These are phyloP conservation scores for Melanopsichium pennsylvanicum DNA, from an alignment of 1,284 basidiomycete genomes.

Conservation along the genomic window DNA sequence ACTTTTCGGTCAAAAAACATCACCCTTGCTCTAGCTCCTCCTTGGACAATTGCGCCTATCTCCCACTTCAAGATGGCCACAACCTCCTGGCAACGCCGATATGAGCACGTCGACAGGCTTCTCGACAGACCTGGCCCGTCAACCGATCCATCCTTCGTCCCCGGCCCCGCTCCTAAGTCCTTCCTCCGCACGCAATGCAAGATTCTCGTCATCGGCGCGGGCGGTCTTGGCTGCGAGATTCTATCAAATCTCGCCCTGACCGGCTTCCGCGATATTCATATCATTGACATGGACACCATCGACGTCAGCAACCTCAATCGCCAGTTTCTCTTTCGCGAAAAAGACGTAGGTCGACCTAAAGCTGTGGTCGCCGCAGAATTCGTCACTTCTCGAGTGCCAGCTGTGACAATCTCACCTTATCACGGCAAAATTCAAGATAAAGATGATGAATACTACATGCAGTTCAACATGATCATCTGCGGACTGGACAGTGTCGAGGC, in stretches of 20 bases:
- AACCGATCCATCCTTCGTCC: constrained; percentile 51
- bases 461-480: constrained; percentile 95
- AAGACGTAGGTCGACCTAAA: constrained; percentile 93
- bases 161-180: constrained; percentile 74
- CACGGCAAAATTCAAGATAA: constrained; percentile 99
- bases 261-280: constrained; percentile 97
- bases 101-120: constrained; percentile 70
- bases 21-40: neutral
- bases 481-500: constrained; percentile 89
- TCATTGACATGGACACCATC: constrained; percentile 99
- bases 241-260: constrained; percentile 68
- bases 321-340: constrained; percentile 91
- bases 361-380: constrained; percentile 87
- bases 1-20: neutral
- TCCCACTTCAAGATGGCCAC: neutral
- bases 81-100: constrained; percentile 12
- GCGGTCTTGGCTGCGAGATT: constrained; percentile 65
- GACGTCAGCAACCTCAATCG: constrained; percentile 98
- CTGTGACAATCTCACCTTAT: constrained; percentile 93
- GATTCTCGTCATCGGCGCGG: constrained; percentile 84
- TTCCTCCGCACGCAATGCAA: constrained; percentile 86
- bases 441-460: constrained; percentile 91
- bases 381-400: constrained; percentile 88
- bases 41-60: neutral
- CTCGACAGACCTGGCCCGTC: constrained; percentile 75